Conservation (phyloP, 108 stramenopile species). For the Skeletonema costatum region DNA sequence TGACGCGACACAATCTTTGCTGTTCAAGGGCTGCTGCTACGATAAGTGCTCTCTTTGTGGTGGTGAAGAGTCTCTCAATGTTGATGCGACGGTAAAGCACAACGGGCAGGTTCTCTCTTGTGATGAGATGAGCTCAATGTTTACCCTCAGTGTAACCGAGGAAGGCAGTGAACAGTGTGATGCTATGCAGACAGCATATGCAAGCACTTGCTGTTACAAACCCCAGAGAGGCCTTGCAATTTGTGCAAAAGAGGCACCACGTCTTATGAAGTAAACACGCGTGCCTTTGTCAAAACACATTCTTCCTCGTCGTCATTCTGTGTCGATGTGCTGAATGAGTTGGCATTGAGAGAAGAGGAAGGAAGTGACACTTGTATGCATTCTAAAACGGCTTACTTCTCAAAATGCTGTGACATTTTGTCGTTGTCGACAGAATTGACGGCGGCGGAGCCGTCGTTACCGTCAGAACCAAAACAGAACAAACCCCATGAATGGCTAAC, state of each 20-base stretch:
- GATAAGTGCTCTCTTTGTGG: constrained; percentile 49
- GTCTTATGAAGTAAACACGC: constrained; percentile 28
- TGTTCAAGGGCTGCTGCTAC: constrained; percentile 49
- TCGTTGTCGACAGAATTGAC: background rate
- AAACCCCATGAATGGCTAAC: background rate
- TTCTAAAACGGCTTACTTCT: constrained; percentile 37
- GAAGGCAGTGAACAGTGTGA: constrained; percentile 44
- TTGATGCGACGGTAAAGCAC: constrained; percentile 43
- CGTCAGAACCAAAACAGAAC: background rate
- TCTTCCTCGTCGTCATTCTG: constrained; percentile 30
- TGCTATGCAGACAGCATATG: constrained; percentile 39
- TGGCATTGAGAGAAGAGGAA: constrained; percentile 44
- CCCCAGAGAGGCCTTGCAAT: constrained; percentile 36
- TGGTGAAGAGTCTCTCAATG: constrained; percentile 37
- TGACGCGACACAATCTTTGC: constrained; percentile 35
- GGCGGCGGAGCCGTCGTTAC: background rate
- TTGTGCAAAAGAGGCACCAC: constrained; percentile 34
- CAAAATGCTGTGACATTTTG: constrained; percentile 32
- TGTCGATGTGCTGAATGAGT: constrained; percentile 15
- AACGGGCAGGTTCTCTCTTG: constrained; percentile 47
- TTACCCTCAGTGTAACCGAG: constrained; percentile 22
- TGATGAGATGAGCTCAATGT: constrained; percentile 35
- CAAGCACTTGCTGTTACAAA: constrained; percentile 40
- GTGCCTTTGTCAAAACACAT: constrained; percentile 39
- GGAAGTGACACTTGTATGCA: constrained; percentile 28